Evolutionary conservation across 2,329 filamentous ascomycete genomes (phyloP).

Genomic region (Coniella lustricola): DNA sequence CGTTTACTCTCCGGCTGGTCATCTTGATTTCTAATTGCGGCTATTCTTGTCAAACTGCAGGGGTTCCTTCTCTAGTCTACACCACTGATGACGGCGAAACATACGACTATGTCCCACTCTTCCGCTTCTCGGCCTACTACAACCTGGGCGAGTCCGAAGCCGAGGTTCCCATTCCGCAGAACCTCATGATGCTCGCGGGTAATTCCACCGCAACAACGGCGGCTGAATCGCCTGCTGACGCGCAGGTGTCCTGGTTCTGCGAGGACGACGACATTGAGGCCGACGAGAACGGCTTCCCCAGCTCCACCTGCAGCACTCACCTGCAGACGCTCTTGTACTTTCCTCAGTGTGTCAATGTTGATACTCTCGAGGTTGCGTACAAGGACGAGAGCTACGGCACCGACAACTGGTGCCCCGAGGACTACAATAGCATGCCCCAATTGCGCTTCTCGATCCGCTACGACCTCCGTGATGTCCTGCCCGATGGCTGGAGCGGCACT

Average conservation of each 20-base stretch:
- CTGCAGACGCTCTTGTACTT: conserved; percentile 49
- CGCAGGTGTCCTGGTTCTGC: conserved; percentile 21
- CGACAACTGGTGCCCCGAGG: conserved; percentile 29
- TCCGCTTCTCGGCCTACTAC: conserved; percentile 20
- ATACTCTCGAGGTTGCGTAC: conserved; percentile 23
- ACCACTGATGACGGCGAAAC: conserved; percentile 14
- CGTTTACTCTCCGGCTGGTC: not conserved
- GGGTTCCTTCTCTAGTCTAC: conserved; percentile 17
- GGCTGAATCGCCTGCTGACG: conserved; percentile 22
- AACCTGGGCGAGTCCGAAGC: conserved; percentile 18
- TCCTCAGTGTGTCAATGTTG: conserved; percentile 33
- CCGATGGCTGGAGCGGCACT: conserved; percentile 33
- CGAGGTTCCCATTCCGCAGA: conserved; percentile 19
- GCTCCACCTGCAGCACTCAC: conserved; percentile 59
- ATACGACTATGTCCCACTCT: conserved; percentile 15
- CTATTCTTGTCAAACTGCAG: not conserved
- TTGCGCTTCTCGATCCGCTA: conserved; percentile 38
- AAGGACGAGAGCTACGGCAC: conserved; percentile 25
- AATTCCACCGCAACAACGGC: conserved; percentile 35
- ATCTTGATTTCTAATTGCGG: not conserved
- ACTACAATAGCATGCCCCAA: conserved; percentile 35
- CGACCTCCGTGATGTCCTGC: conserved; percentile 32
- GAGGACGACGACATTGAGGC: conserved; percentile 30
- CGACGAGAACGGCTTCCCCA: conserved; percentile 64
- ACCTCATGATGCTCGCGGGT: conserved; percentile 28